Conservation (phyloP, 2,329 filamentous ascomycete genomes). For the Fusarium sp. region DNA sequence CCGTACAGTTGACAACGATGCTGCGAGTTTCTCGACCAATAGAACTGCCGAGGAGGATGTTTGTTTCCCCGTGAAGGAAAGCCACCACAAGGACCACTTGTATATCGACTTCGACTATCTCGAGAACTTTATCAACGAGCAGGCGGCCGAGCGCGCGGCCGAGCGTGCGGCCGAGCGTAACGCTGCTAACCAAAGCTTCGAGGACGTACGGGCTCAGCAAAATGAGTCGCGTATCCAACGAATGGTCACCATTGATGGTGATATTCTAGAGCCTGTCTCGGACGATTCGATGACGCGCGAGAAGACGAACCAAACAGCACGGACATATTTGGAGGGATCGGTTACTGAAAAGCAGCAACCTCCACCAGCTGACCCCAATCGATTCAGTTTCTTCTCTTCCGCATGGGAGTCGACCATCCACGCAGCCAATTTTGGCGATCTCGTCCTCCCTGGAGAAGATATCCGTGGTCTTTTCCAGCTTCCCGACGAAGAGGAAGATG, state of each 20-base stretch:
- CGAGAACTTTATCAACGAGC: constrained; percentile 82
- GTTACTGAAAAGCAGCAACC: constrained; percentile 51
- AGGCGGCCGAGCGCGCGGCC: constrained; percentile 56
- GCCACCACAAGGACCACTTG: constrained; percentile 73
- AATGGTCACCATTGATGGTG: constrained; percentile 63
- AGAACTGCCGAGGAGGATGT: constrained; percentile 86
- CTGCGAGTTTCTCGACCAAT: constrained; percentile 68
- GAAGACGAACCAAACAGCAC: constrained; percentile 53
- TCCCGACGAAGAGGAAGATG: constrained; percentile 70
- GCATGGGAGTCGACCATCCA: constrained; percentile 94
- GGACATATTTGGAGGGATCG: constrained; percentile 39
- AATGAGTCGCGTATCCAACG: constrained; percentile 46
- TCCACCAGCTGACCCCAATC: constrained; percentile 69
- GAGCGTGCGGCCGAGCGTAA: constrained; percentile 59
- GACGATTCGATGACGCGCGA: constrained; percentile 57
- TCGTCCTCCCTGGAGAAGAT: constrained; percentile 88
- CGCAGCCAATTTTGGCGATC: constrained; percentile 84
- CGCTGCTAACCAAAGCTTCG: constrained; percentile 47
- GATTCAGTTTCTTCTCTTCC: constrained; percentile 97
- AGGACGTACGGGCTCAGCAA: constrained; percentile 47
- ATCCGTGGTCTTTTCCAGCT: constrained; percentile 85
- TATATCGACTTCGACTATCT: constrained; percentile 93
- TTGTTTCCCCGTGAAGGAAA: constrained; percentile 83
- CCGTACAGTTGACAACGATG: constrained; percentile 69
- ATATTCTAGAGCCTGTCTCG: constrained; percentile 64